Conservation (phyloP, 2,329 filamentous ascomycete genomes). For the Alternaria postmessia region DNA sequence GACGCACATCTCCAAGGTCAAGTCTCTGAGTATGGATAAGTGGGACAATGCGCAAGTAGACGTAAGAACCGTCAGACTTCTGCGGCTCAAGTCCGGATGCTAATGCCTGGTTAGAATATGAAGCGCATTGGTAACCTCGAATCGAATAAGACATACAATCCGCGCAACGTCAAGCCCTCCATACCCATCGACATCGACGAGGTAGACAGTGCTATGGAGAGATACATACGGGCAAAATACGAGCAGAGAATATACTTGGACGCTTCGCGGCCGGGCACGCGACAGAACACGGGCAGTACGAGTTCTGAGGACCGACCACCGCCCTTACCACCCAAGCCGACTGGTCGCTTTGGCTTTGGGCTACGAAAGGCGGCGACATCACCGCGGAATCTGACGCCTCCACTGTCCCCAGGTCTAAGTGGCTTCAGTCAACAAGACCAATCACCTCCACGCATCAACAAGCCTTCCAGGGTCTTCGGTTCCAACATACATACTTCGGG, state of each 20-base stretch:
- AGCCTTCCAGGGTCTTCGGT: constrained; percentile 72
- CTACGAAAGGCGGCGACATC: constrained; percentile 76
- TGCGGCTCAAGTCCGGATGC: neutral
- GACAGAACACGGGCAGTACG: constrained; percentile 66
- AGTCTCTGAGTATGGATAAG: constrained; percentile 97
- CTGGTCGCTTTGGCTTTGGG: constrained; percentile 68
- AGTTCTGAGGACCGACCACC: constrained; percentile 65
- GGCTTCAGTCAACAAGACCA: constrained; percentile 40
- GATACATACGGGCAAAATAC: constrained; percentile 95
- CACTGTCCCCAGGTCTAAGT: constrained; percentile 43
- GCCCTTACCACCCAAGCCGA: constrained; percentile 67
- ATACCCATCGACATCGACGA: constrained; percentile 92
- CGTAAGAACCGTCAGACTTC: constrained; percentile 62
- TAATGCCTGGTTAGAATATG: constrained; percentile 74
- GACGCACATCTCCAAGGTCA: constrained; percentile 98
- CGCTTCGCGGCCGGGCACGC: constrained; percentile 52
- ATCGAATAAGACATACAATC: constrained; percentile 91
- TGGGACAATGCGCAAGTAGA: constrained; percentile 97
- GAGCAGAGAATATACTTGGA: constrained; percentile 66
- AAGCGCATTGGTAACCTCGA: constrained; percentile 85
- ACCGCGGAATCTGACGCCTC: constrained; percentile 64
- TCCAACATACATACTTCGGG: constrained; percentile 65
- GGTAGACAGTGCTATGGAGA: constrained; percentile 91
- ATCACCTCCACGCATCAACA: constrained; percentile 62
- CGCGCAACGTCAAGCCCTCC: constrained; percentile 80